Evolutionary conservation across 164 flowering plant species (phyloP), one percentile per base, ranked within the genome.

Genomic region (Malania oleifera): DNA sequence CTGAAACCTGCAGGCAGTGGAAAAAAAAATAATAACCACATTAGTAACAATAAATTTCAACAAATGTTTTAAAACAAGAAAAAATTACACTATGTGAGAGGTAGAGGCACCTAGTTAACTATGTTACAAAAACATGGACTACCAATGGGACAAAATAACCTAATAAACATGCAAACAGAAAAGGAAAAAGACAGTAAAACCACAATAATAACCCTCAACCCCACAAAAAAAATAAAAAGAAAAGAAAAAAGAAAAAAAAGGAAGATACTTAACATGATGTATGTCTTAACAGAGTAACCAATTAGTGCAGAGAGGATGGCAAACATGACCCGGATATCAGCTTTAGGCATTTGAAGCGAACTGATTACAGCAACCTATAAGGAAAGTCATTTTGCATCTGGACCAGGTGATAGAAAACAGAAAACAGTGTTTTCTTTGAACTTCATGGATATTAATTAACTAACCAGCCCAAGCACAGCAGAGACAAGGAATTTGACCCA

Each of bases 281-380:
- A 93, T 70, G 82, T 85, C 77, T 93, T 93, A 3, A 91, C 99
- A 77, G 86, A 81, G 68, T 90, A 93, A 64, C 99, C 96, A 71
- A 83, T 54, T 61, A 93, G 74, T 41, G 85, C 81, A 39, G 95
- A 85, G 28, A 90, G 62, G 22, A 93, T 54, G 38, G 97, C 96
- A 68, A 83, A 61, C 20, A 83, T 72, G 62, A 93, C 96, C 91
- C 89, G 86, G 19, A 74, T 61, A 72, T 90, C 97, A 75, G 82
- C 85, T 59, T 77, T 75, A 38, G 89, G 91, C 81, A 71, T 79
- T 54, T 88, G 88, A 43, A 88, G 63, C 24, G 99, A 84, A 73
- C 82, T 63, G 34, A 79, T 56, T 39, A 93, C 83, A 34, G 99
- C 84, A 66, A 83, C 95, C 98, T 92, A 82, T 25, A 56, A 65